Evolutionary conservation across 352 stramenopile species (phyloP), one percentile per base, ranked within the genome.

Genomic region (Phytopythium boreale): DNA sequence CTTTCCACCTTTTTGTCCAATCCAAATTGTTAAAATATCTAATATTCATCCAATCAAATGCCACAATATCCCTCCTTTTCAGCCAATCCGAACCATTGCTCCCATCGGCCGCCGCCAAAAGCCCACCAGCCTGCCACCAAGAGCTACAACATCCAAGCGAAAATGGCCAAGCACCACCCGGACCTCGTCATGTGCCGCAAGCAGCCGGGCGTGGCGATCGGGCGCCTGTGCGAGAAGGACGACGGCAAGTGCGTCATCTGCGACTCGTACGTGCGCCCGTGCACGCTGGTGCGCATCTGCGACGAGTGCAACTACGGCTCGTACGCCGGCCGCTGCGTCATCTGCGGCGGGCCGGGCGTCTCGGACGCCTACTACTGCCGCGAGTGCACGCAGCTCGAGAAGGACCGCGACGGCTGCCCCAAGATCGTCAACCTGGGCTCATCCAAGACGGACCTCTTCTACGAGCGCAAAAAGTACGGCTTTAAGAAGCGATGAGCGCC

Each of bases 151-250:
- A 53, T 60, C 52, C 47, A 15, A 63, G n/a, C 20, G n/a, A 72
- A 39, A 9, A 99, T 99, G 97, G 98, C 98, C 56, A 99, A 99
- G 84, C 98, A 99, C 84, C 98, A 99, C 85, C 97, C 97, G 31
- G 98, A 99, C 80, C 86, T 99, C 51, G 94, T 99, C 60, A 99
- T 99, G 96, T 99, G 98, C 86, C 92, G 98, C 66, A 99, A 99
- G 90, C 97, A 99, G 76, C 97, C 98, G 41, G 98, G 98, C 66
- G 96, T 99, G 69, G 94, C 93, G 11, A 98, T 98, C 76, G 95
- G 93, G 34, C 89, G 97, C 15, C 82, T 99, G 11, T 99, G 98
- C 68, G 97, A 99, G 79, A 99, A 99, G 82, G 95, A 98, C 77
- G 97, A 99, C 75, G 98, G 97, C 61, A 99, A 98, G 80, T 99